A percentile compares a stretch with the other conserved stretches of the same genome.
These are phyloP conservation scores for Ogataea angusta DNA, from an alignment of 805 yeast species.

Conservation along the genomic window DNA sequence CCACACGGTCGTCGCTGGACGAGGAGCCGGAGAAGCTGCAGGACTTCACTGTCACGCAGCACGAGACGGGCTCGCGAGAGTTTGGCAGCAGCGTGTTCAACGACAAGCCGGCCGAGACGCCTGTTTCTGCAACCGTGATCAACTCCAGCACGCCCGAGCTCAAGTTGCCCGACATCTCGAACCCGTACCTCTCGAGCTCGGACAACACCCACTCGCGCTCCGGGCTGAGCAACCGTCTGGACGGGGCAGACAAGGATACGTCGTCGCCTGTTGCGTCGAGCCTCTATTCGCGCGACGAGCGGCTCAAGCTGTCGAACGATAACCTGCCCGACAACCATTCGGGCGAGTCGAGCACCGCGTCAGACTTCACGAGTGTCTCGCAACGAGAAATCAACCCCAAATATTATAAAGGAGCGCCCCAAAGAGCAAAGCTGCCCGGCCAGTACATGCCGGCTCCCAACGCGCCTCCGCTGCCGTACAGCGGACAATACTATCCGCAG, in stretches of 20 bases:
- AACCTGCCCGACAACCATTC: slow-evolving; percentile 3
- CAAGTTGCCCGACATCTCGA: slow-evolving; percentile 14
- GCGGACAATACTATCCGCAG: slow-evolving; percentile 24
- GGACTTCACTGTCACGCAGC: slow-evolving; percentile 8
- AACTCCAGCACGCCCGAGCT: slow-evolving; percentile 9
- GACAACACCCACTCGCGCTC: not conserved
- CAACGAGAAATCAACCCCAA: slow-evolving; percentile 70
- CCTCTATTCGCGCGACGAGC: slow-evolving; percentile 12
- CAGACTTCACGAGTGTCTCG: slow-evolving; percentile 76
- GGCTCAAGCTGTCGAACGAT: slow-evolving; percentile 11
- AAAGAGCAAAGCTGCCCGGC: slow-evolving; percentile 24
- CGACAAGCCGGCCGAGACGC: slow-evolving; percentile 4
- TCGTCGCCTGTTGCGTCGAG: slow-evolving; percentile 4
- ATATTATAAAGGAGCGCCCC: slow-evolving; percentile 39
- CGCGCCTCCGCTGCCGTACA: slow-evolving; percentile 17
- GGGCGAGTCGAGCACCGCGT: slow-evolving; percentile 33
- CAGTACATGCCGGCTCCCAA: slow-evolving; percentile 17
- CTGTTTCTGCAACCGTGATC: slow-evolving; percentile 7
- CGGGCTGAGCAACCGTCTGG: not conserved
- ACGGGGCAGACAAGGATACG: not conserved
- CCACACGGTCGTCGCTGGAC: slow-evolving; percentile 9
- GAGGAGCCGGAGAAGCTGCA: slow-evolving; percentile 12
- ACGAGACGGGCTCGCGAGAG: slow-evolving; percentile 1
- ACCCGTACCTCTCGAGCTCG: slow-evolving; percentile 13
- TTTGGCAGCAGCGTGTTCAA: slow-evolving; percentile 6